Percentiles rank a stretch among this genome's conserved stretches.
These are phyloP conservation scores for Mycena latifolia DNA, from an alignment of 768 basidiomycete species.

Conservation along the genomic window DNA sequence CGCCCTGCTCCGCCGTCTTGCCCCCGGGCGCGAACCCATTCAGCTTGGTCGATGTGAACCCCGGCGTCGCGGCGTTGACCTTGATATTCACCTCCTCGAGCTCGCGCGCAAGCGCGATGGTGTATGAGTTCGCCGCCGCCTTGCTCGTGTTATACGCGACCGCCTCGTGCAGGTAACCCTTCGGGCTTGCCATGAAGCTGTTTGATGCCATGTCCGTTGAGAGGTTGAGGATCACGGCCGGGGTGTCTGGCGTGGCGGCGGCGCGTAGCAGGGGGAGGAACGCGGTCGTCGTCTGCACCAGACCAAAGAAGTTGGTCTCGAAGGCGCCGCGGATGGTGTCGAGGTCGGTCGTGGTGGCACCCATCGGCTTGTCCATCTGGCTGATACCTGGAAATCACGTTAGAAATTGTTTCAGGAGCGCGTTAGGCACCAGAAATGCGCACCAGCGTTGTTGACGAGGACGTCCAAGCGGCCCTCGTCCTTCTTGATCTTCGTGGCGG, in stretches of 20 bases:
- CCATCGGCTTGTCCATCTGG: conserved; percentile 39
- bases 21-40: conserved; percentile 15
- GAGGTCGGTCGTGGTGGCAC: conserved; percentile 39
- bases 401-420: background rate
- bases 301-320: conserved; percentile 58
- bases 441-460: conserved; percentile 61
- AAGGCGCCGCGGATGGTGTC: conserved; percentile 48
- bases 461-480: conserved; percentile 57
- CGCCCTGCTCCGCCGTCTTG: conserved; percentile 24
- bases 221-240: conserved; percentile 56
- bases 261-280: conserved; percentile 56
- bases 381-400: conserved; percentile 40
- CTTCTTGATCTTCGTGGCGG: conserved; percentile 51
- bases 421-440: background rate
- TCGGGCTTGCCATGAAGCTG: background rate
- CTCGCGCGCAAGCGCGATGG: conserved; percentile 24
- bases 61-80: conserved; percentile 31
- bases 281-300: conserved; percentile 55
- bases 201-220: conserved; percentile 33
- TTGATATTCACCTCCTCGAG: conserved; percentile 13
- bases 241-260: conserved; percentile 29
- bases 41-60: conserved; percentile 21
- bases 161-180: conserved; percentile 1
- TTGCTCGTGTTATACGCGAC: conserved; percentile 27
- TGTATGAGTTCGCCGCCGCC: conserved; percentile 28